phyloP scores from a whole-genome alignment of 1,284 basidiomycete genomes.

The Apiotrichum montevideense region DNA sequence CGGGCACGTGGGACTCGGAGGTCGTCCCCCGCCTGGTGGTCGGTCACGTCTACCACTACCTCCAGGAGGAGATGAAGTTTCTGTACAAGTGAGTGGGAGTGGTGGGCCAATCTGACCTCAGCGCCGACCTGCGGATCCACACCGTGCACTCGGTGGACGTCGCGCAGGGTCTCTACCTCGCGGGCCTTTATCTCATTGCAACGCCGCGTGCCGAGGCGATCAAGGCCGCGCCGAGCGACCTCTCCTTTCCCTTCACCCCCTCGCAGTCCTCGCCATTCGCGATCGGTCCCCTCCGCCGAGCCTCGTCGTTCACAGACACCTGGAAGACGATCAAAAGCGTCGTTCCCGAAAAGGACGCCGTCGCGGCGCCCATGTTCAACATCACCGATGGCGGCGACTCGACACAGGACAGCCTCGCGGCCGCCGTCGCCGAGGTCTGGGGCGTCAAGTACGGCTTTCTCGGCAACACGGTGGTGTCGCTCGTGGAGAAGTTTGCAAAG shows the following conservation, averaged over 20 bases:
- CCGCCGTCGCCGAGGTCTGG: conserved; percentile 66
- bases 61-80: conserved; percentile 80
- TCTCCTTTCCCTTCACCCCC: conserved; percentile 51
- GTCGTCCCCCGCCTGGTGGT: conserved; percentile 66
- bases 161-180: conserved; percentile 66
- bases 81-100: conserved; percentile 52
- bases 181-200: conserved; percentile 36
- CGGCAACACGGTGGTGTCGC: conserved; percentile 61
- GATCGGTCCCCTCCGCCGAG: conserved; percentile 8
- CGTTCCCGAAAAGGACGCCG: conserved; percentile 54
- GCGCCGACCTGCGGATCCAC: conserved; percentile 68
- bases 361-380: conserved; percentile 72
- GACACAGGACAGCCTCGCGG: conserved; percentile 68
- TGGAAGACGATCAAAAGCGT: conserved; percentile 43
- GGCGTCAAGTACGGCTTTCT: conserved; percentile 80
- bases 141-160: conserved; percentile 75
- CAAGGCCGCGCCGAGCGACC: conserved; percentile 58
- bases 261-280: conserved; percentile 8
- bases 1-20: conserved; percentile 40
- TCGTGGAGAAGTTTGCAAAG: conserved; percentile 43
- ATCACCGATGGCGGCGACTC: conserved; percentile 74
- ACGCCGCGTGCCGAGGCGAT: conserved; percentile 19
- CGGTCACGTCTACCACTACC: conserved; percentile 69
- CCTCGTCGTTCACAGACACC: conserved; percentile 22
- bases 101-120: conserved; percentile 12